These are phyloP conservation scores for Fusarium incarnatum DNA, from an alignment of 2,329 filamentous ascomycete genomes.

Conservation along the genomic window DNA sequence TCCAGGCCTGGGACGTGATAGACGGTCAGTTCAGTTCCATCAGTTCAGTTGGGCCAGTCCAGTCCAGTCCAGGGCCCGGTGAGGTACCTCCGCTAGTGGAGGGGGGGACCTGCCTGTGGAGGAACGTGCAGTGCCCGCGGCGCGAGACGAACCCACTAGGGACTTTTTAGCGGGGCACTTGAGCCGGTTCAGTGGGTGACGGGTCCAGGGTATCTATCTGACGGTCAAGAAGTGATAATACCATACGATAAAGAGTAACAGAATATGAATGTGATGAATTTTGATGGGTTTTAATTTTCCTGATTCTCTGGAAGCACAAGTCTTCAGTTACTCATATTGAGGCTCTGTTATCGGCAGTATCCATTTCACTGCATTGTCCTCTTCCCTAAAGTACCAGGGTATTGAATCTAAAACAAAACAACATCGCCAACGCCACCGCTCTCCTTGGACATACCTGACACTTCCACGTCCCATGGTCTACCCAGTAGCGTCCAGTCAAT, in stretches of 20 bases:
- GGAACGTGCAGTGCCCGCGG: conserved; percentile 21
- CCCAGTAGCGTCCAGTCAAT: conserved; percentile 1
- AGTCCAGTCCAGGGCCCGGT: conserved; percentile 7
- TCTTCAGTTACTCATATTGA: background rate
- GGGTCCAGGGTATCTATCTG: conserved; percentile 22
- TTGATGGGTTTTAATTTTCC: background rate
- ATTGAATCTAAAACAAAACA: conserved; percentile 38
- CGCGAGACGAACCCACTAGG: conserved; percentile 20
- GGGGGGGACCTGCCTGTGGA: conserved; percentile 5
- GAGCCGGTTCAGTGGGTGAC: conserved; percentile 16
- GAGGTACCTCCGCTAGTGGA: conserved; percentile 28
- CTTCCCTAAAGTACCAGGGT: conserved; percentile 1
- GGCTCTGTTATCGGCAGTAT: background rate
- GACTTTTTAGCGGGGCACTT: conserved; percentile 25
- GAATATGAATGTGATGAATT: background rate
- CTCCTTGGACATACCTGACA: conserved; percentile 28
- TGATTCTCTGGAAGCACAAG: background rate
- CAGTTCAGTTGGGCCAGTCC: conserved; percentile 3
- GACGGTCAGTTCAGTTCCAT: conserved; percentile 22
- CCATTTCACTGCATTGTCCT: background rate
- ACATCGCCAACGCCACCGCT: conserved; percentile 29
- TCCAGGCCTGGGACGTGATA: background rate
- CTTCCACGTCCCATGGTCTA: conserved; percentile 3
- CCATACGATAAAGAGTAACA: background rate
- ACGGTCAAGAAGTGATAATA: conserved; percentile 14